phyloP scores from a whole-genome alignment of 768 basidiomycete species.

The Amanita pseudoporphyria region DNA sequence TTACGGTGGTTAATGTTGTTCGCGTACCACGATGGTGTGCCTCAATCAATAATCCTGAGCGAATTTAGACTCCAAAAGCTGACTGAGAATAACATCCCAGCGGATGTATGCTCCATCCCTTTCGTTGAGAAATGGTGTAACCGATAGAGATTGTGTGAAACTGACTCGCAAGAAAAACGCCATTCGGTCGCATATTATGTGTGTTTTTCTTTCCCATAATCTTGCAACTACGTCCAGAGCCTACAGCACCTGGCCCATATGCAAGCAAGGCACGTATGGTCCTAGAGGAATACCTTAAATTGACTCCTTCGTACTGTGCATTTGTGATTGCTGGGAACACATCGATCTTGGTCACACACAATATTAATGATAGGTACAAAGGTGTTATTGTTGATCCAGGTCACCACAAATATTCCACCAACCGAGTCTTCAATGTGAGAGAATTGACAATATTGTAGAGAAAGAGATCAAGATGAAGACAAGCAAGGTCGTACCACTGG shows the following conservation, averaged over 20 bases:
- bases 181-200: too few relatives aligned
- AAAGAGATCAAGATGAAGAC: conserved; percentile 40
- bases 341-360: not conserved
- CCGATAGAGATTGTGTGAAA: too few relatives aligned
- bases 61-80: not conserved
- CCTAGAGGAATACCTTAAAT: conserved; percentile 36
- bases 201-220: too few relatives aligned
- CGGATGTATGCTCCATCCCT: too few relatives aligned
- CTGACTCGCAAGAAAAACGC: too few relatives aligned
- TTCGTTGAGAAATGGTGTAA: too few relatives aligned
- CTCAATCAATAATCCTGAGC: conserved; percentile 28
- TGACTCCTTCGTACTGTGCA: conserved; percentile 47
- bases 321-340: not conserved
- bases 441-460: conserved; percentile 37
- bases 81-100: not conserved
- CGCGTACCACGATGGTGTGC: conserved; percentile 50
- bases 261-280: conserved; percentile 21
- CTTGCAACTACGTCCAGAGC: not conserved
- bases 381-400: conserved; percentile 52
- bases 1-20: conserved; percentile 47
- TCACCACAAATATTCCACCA: conserved; percentile 44
- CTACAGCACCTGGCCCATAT: not conserved
- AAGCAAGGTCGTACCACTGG: conserved; percentile 39
- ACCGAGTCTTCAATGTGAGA: conserved; percentile 39
- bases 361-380: conserved; percentile 46